Evolutionary conservation across 352 stramenopile genomes (phyloP).

Genomic region (Blastocystis sp.): DNA sequence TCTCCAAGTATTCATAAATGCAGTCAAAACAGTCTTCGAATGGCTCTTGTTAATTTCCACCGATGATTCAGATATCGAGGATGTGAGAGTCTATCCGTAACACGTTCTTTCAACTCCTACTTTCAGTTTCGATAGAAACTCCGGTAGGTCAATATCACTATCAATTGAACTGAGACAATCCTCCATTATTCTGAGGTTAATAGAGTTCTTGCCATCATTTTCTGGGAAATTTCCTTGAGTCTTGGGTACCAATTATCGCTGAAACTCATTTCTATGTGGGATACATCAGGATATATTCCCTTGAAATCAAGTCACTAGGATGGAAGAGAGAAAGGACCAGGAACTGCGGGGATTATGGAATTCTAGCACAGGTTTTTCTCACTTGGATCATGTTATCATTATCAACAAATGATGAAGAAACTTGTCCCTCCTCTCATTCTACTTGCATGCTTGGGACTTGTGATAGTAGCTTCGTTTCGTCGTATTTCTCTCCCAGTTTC

Average conservation of each 20-base stretch:
- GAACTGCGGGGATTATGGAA: not conserved
- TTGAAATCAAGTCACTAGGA: too few relatives aligned
- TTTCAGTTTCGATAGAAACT: constrained; percentile 35
- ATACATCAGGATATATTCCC: too few relatives aligned
- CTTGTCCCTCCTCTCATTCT: constrained; percentile 15
- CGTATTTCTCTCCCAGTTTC: too few relatives aligned
- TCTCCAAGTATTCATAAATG: constrained; percentile 50
- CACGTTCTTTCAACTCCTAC: not conserved
- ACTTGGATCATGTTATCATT: not conserved
- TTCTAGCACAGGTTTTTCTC: constrained; percentile 16
- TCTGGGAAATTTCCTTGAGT: constrained; percentile 44
- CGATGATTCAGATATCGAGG: not conserved
- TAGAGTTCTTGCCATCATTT: constrained; percentile 12
- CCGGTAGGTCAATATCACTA: constrained; percentile 14
- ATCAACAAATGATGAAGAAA: not conserved
- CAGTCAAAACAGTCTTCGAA: constrained; percentile 35
- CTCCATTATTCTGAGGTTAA: not conserved
- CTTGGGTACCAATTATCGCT: not conserved
- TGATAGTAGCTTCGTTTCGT: too few relatives aligned
- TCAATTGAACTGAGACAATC: constrained; percentile 45
- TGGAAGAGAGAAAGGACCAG: too few relatives aligned
- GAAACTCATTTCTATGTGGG: too few relatives aligned
- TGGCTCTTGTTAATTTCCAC: constrained; percentile 34
- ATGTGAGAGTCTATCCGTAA: not conserved
- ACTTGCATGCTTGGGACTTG: not conserved